Evolutionary conservation across 306 rosid species (phyloP).

Genomic region (Medicago lupulina): DNA sequence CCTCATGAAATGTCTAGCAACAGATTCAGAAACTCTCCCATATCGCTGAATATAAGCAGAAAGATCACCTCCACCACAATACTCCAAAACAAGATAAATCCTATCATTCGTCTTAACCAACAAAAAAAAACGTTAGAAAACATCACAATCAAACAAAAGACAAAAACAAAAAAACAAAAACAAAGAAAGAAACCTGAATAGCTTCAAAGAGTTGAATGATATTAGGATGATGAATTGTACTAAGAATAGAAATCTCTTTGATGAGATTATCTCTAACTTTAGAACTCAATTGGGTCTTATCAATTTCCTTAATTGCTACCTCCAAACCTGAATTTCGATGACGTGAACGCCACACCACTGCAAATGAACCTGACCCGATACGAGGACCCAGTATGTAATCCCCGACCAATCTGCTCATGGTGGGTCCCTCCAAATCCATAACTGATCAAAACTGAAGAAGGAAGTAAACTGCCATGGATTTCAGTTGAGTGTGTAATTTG

Average conservation of each 20-base stretch:
- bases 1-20: slow-evolving; percentile 88
- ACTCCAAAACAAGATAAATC: slow-evolving; percentile 94
- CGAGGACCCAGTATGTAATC: slow-evolving; percentile 77
- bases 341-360: slow-evolving; percentile 78
- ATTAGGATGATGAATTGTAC: slow-evolving; percentile 82
- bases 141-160: background rate
- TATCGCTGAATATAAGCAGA: slow-evolving; percentile 64
- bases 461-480: background rate
- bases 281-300: slow-evolving; percentile 59
- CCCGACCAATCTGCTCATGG: slow-evolving; percentile 57
- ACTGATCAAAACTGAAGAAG: slow-evolving; percentile 44
- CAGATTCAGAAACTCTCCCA: slow-evolving; percentile 74
- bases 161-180: background rate
- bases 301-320: slow-evolving; percentile 87
- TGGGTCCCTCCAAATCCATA: slow-evolving; percentile 59
- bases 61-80: slow-evolving; percentile 93
- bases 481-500: background rate
- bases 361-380: slow-evolving; percentile 92
- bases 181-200: slow-evolving; percentile 53
- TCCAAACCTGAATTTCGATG: slow-evolving; percentile 80
- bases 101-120: slow-evolving; percentile 65
- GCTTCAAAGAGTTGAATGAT: slow-evolving; percentile 75
- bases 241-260: slow-evolving; percentile 84
- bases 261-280: slow-evolving; percentile 77
- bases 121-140: background rate